Base-by-base conservation (phyloP, 345 rosid genomes). In the Populus pruinosa region DNA sequence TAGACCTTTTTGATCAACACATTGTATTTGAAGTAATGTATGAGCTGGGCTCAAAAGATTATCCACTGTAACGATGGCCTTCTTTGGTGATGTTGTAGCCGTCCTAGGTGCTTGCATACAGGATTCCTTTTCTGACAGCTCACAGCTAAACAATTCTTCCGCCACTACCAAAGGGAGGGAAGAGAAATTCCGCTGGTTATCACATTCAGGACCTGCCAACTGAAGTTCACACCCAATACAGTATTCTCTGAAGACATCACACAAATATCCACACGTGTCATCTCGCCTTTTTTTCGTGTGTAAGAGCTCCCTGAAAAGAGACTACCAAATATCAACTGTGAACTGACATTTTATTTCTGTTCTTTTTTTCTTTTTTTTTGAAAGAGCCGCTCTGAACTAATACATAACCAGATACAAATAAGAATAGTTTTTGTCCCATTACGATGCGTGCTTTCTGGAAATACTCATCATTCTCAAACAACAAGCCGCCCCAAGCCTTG, bases 181-280 rank as follows among this genome's bases (percentile, higher is more conserved):
- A 12, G 85, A 82, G 44, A 70, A 78, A 55, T 73, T 74, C 76
- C 50, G 79, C 41, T 71, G 33, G 53, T 29, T 78, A 35, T 78
- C 82, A 23, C 71, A 82, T 61, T 78, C 82, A 20, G 82, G 82
- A 53, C 82, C 82, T 18, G 79, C 85, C 77, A 82, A 38, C 6
- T 82, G 82, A 78, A 82, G 81, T 43, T 78, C 85, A 21, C 85
- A 82, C 56, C 73, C 75, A 61, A 81, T 77, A 67, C 85, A 82
- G 41, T 43, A 41, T 35, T 78, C 72, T 63, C 33, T 29, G 41
- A 82, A 78, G 65, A 78, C 64, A 23, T 71, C 20, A 64, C 56
- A 61, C 73, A 82, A 31, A 71, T 71, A 76, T 56, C 47, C 44
- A 33, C 85, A 78, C 1, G 85, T 78, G 25, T 78, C 76, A 25